Evolutionary conservation across 2,329 filamentous ascomycete species (phyloP).

Genomic region (Aspergillus felis): DNA sequence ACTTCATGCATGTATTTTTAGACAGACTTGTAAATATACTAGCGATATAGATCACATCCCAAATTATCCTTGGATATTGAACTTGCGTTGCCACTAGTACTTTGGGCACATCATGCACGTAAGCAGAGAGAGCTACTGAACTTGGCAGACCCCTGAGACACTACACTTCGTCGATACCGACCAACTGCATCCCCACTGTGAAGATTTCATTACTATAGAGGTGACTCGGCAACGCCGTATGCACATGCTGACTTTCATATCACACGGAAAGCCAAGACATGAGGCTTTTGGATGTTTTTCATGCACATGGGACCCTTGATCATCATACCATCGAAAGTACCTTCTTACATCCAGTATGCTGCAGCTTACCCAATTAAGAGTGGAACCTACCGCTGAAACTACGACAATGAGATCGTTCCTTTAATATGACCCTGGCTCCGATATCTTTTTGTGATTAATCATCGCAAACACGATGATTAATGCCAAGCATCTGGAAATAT

Average conservation of each 20-base stretch:
- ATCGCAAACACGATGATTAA: background rate
- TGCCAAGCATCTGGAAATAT: background rate
- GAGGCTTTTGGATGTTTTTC: background rate
- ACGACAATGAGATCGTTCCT: background rate
- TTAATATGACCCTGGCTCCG: too few species aligned
- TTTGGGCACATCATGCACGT: background rate
- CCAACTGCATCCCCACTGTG: background rate
- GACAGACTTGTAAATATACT: background rate
- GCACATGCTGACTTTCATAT: background rate
- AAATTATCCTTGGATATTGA: background rate
- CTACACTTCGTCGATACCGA: background rate
- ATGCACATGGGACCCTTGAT: too few species aligned
- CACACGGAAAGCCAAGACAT: background rate
- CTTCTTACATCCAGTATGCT: too few species aligned
- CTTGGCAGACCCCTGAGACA: background rate
- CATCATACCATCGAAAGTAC: too few species aligned
- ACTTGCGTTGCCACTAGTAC: background rate
- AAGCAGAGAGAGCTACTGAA: background rate
- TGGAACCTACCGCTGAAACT: background rate
- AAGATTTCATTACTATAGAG: background rate
- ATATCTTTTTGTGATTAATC: background rate
- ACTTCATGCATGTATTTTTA: slow-evolving; percentile 1
- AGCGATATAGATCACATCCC: background rate
- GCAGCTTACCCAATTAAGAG: too few species aligned
- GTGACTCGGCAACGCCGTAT: background rate